Conservation (phyloP, 495 filamentous ascomycete species). For the Neurospora tetraspora region DNA sequence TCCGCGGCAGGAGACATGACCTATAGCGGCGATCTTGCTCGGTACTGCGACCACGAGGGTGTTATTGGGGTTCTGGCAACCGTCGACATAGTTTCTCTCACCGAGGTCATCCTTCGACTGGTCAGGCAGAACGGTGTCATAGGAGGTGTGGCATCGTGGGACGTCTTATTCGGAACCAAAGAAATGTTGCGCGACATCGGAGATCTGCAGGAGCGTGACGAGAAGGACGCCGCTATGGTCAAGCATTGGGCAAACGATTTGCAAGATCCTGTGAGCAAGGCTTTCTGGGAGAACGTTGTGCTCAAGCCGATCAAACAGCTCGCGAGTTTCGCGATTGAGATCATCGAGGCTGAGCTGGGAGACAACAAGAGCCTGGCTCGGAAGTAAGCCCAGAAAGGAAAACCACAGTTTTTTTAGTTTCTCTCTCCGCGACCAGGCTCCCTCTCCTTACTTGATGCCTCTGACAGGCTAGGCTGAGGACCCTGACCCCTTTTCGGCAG, state of each 20-base stretch:
- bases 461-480: neutral
- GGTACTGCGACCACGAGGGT: slow-evolving; percentile 11
- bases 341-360: slow-evolving; percentile 25
- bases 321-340: slow-evolving; percentile 24
- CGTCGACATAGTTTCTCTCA: slow-evolving; percentile 32
- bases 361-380: neutral
- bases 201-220: slow-evolving; percentile 21
- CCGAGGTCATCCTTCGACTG: slow-evolving; percentile 28
- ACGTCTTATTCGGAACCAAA: slow-evolving; percentile 21
- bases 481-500: rapidly evolving
- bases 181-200: slow-evolving; percentile 29
- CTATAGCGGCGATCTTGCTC: slow-evolving; percentile 8
- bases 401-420: neutral
- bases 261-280: slow-evolving; percentile 15
- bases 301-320: slow-evolving; percentile 24
- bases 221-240: slow-evolving; percentile 24
- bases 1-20: slow-evolving; percentile 19
- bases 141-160: slow-evolving; percentile 26
- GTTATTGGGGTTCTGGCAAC: slow-evolving; percentile 17
- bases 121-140: slow-evolving; percentile 20
- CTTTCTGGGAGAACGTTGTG: slow-evolving; percentile 29
- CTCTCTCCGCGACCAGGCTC: neutral
- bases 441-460: neutral
- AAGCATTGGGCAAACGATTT: slow-evolving; percentile 28
- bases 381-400: neutral